Evolutionary conservation across 345 rosid species (phyloP), one percentile per base, ranked within the genome.

Genomic region (Brassica incana): DNA sequence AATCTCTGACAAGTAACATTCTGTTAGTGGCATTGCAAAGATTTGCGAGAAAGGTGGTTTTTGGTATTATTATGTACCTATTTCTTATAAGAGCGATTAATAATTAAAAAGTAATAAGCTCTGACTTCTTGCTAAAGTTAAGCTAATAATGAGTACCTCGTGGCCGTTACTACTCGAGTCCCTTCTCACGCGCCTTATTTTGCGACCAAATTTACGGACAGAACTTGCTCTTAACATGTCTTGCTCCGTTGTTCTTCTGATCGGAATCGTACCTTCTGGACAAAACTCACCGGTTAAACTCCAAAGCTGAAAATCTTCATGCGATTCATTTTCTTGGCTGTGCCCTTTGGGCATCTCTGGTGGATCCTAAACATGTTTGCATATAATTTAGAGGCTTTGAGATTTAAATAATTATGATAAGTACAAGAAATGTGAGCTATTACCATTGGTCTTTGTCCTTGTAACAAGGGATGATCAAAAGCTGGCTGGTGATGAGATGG

Each of bases 191-290:
- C 80, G 88, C 80, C 88, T 88, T 71, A 87, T 81, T 85, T 90
- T 93, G 74, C 87, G 91, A 73, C 98, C 98, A 67, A 88, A 93
- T 79, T 88, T 86, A 72, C 81, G 74, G 4, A 88, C 29, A 43
- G 93, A 89, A 77, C 86, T 89, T 5, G 97, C 97, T 83, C 99
- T 85, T 36, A 93, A 64, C 86, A 95, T 83, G 80, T 95, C 99
- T 25, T 88, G 62, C 78, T 93, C 98, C 1, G 83, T 87, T 35
- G 98, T 93, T 92, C 97, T 91, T 85, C 99, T 87, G 36, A 95
- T 86, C 8, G 99, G 99, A 67, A 95, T 67, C 40, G 99, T 92
- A 75, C 97, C 99, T 71, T 90, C 94, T 0, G 97, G 98, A 58
- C 99, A 95, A 16, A 85, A 79, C 66, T 88, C 97, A 35, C 97